Evolutionary conservation across 768 basidiomycete genomes (phyloP), one percentile per base, ranked within the genome.

Genomic region (Phlegmacium glaucopus): DNA sequence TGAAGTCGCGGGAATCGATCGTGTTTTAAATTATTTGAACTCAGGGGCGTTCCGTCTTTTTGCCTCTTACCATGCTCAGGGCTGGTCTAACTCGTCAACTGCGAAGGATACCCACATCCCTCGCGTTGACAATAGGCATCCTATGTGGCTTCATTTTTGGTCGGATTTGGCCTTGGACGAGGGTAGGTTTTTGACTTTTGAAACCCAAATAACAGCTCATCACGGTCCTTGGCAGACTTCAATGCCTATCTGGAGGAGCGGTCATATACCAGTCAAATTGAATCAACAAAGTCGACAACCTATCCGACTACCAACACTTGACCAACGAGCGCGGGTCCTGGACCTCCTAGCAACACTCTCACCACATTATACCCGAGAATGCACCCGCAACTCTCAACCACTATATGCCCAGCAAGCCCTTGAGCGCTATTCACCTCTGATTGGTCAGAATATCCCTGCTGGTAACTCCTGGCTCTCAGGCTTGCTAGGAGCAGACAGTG

Each of bases 331-430:
- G 22, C 86, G 94, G 17, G 83, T 98, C 10, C 78, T 98, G 29
- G 83, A 92, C 47, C 78, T 97, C 44, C 76, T 99, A 47, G 87
- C 87, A 25, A 85, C 87, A 4, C 79, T 99, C 39, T 83, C 92
- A 0, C 83, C 93, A 0, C 92, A 96, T 61, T 87, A 98, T 64
- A 98, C 96, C 15, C 85, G 85, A 48, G 87, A 94, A 68, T 98
- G 94, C 69, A 91, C 90, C 7, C 81, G 90, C 43, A 75, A 78
- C 57, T 75, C 90, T 4, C 95, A 97, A 64, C 81, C 85, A 6
- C 73, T 90, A 28, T 99, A 98, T 65, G 74, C 74, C 47, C 79
- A 88, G 38, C 96, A 99, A 64, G 90, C 85, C 2, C 70, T 75
- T 26, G 90, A 94, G 47, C 85, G 95, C 6, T 99, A 99, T 64